phyloP scores from a whole-genome alignment of 768 basidiomycete species.

The Clitopilus hobsonii region DNA sequence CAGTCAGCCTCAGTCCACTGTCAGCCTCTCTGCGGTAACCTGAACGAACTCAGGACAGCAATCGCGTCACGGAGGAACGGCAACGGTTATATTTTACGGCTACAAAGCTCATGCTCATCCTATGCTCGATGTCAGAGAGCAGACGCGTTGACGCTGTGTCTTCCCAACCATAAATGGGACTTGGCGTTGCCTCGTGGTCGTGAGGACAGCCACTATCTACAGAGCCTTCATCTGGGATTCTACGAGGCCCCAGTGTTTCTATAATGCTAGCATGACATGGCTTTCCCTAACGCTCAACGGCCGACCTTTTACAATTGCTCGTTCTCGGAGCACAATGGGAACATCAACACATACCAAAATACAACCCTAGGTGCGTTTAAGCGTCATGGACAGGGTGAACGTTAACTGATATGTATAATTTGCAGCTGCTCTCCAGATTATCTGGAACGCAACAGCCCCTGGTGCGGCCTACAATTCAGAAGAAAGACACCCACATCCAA shows the following conservation, averaged over 20 bases:
- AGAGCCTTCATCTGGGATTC: no score
- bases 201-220: no score
- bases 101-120: no score
- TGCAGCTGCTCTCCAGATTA: neutral
- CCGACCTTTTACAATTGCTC: neutral
- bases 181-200: no score
- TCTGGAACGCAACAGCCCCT: neutral
- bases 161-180: no score
- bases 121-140: no score
- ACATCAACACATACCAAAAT: neutral
- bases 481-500: neutral
- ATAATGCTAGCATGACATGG: neutral
- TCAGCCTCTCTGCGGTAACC: no score
- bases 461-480: neutral
- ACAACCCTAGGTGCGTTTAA: neutral
- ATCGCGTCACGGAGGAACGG: no score
- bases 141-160: no score
- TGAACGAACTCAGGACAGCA: no score
- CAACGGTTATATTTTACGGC: no score
- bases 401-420: neutral
- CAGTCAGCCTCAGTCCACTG: no score
- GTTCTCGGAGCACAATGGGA: neutral
- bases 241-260: neutral
- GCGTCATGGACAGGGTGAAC: neutral
- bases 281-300: neutral